Conservation (phyloP, 2,329 filamentous ascomycete species). For the Verticillium isaacii region DNA sequence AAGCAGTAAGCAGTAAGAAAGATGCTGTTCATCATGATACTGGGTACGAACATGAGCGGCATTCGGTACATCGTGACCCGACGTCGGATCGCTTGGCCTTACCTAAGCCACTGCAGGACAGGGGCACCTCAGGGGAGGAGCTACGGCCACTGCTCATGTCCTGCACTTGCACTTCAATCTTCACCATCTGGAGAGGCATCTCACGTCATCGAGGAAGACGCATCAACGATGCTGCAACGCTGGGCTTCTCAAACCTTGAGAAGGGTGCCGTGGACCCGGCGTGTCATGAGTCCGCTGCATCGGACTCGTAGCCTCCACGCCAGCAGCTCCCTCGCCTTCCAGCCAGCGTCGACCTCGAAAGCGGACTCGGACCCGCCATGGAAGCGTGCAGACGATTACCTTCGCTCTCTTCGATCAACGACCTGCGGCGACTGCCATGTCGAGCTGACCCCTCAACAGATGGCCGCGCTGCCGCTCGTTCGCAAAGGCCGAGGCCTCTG, state of each 20-base stretch:
- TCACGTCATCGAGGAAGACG: no score
- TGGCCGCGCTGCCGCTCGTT: not conserved
- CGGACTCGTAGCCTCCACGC: not conserved
- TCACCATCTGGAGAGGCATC: no score
- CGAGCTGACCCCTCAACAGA: not conserved
- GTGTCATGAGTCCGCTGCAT: not conserved
- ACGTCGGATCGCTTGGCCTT: no score
- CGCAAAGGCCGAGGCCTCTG: not conserved
- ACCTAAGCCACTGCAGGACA: no score
- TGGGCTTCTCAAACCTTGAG: not conserved
- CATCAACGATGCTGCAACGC: not conserved
- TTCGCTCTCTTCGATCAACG: not conserved
- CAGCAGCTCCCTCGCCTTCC: not conserved
- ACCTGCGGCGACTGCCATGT: not conserved
- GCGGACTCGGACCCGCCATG: not conserved
- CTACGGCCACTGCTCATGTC: no score
- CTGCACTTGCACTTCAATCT: no score
- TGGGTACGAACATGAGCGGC: no score
- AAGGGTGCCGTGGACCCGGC: not conserved
- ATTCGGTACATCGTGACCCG: no score
- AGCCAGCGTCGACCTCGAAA: not conserved
- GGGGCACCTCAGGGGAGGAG: no score
- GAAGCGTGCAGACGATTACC: not conserved
- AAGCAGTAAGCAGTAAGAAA: no score
- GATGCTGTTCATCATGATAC: no score